Percentiles rank a stretch among this genome's conserved stretches.
Evolutionary conservation across 768 basidiomycete species (phyloP).

Genomic region (Suillus paluster): DNA sequence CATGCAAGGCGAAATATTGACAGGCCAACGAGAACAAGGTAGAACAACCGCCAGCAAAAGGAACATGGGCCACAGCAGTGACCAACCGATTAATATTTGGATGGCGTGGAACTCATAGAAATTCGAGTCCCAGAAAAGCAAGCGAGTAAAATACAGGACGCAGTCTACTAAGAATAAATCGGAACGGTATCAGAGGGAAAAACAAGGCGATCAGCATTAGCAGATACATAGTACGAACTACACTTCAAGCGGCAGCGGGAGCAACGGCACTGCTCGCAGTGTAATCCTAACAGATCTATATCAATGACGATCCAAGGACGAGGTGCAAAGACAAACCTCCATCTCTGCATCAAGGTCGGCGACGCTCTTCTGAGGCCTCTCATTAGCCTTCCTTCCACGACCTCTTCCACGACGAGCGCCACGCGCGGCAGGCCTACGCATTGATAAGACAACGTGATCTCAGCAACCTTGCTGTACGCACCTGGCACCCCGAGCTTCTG

Average conservation of each 20-base stretch:
- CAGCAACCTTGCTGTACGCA: constrained; percentile 25
- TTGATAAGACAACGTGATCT: constrained; percentile 12
- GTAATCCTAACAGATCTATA: constrained; percentile 55
- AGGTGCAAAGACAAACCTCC: constrained; percentile 64
- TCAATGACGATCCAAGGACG: neutral
- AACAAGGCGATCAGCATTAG: constrained; percentile 6
- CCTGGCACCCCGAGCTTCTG: constrained; percentile 38
- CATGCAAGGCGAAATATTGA: too few species aligned
- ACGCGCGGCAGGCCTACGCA: constrained; percentile 36
- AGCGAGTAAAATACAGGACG: constrained; percentile 26
- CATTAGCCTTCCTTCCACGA: constrained; percentile 47
- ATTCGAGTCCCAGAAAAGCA: constrained; percentile 15
- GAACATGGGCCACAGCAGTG: too few species aligned
- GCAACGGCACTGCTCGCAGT: constrained; percentile 54
- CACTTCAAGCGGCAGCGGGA: constrained; percentile 43
- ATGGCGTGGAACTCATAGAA: neutral
- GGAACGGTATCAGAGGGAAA: constrained; percentile 20
- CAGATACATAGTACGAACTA: constrained; percentile 11
- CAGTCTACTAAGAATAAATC: constrained; percentile 23
- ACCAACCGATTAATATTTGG: too few species aligned
- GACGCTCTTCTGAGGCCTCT: constrained; percentile 76
- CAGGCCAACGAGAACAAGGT: too few species aligned
- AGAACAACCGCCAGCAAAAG: too few species aligned
- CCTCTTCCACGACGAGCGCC: constrained; percentile 54
- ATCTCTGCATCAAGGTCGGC: constrained; percentile 98